Conservation (phyloP, 257 asterid species). For the Nicotiana tabacum region DNA sequence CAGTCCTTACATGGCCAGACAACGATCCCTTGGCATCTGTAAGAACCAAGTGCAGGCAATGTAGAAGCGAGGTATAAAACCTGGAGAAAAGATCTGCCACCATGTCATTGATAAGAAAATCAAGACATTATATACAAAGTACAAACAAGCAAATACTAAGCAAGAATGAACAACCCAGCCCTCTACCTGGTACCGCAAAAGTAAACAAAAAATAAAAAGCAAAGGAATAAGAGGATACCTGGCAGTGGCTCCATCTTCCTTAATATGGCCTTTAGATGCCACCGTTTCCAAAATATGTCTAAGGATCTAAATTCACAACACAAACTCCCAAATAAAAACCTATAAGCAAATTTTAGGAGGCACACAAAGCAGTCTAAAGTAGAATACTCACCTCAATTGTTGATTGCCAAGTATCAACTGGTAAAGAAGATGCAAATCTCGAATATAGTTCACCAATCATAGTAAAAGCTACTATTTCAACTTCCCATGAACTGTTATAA, state of each 20-base stretch:
- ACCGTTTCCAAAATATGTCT: constrained; percentile 65
- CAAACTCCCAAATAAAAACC: constrained; percentile 25
- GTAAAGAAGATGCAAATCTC: constrained; percentile 57
- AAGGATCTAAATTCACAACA: constrained; percentile 47
- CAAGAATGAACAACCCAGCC: constrained; percentile 5
- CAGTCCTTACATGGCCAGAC: constrained; percentile 67
- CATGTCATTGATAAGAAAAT: constrained; percentile 24
- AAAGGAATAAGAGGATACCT: constrained; percentile 36
- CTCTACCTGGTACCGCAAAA: not conserved
- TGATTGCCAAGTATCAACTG: constrained; percentile 64
- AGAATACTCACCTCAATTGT: constrained; percentile 59
- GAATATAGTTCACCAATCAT: constrained; percentile 70
- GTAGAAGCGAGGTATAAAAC: constrained; percentile 75
- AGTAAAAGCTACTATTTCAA: constrained; percentile 50
- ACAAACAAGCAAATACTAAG: not conserved
- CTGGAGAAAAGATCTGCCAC: constrained; percentile 41
- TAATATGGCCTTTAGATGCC: constrained; percentile 48
- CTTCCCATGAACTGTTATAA: constrained; percentile 37
- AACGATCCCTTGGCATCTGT: constrained; percentile 62
- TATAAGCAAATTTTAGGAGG: constrained; percentile 7
- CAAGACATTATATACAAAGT: not conserved
- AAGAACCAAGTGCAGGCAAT: constrained; percentile 80
- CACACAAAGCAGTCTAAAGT: constrained; percentile 13
- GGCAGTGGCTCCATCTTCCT: constrained; percentile 54
- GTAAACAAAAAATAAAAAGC: not conserved